phyloP scores from a whole-genome alignment of 2,329 filamentous ascomycete species.

The Penicillium occitanis region DNA sequence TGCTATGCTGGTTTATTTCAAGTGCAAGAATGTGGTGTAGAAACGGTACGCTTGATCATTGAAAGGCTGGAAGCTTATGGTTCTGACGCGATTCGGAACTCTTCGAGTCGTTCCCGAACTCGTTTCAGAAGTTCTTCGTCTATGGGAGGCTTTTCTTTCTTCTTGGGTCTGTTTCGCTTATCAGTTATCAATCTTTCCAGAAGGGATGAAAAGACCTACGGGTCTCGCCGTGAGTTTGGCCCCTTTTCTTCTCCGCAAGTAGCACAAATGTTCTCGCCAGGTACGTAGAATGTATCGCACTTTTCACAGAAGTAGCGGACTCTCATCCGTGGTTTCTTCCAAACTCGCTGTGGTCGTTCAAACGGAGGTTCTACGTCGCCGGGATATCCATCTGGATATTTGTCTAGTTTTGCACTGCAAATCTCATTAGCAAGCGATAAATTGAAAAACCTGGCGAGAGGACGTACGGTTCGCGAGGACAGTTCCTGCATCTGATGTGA shows the following conservation, averaged over 20 bases:
- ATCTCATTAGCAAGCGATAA: constrained; percentile 22
- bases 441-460: background rate
- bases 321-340: constrained; percentile 38
- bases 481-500: constrained; percentile 75
- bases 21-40: background rate
- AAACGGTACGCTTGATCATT: background rate
- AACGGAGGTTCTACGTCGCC: constrained; percentile 42
- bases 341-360: constrained; percentile 38
- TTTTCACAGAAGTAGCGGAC: constrained; percentile 46
- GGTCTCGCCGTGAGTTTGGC: constrained; percentile 41
- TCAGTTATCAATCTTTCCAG: background rate
- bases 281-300: constrained; percentile 37
- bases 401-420: constrained; percentile 40
- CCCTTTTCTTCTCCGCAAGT: constrained; percentile 45
- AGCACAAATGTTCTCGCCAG: constrained; percentile 35
- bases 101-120: constrained; percentile 42
- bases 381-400: constrained; percentile 48
- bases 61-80: background rate
- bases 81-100: constrained; percentile 1
- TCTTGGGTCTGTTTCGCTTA: constrained; percentile 38
- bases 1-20: background rate
- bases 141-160: constrained; percentile 40
- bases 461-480: constrained; percentile 75
- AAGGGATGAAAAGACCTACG: constrained; percentile 34
- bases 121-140: constrained; percentile 41